Evolutionary conservation across 1,139 yeast genomes (phyloP).

Genomic region (Wickerhamomyces sp.): DNA sequence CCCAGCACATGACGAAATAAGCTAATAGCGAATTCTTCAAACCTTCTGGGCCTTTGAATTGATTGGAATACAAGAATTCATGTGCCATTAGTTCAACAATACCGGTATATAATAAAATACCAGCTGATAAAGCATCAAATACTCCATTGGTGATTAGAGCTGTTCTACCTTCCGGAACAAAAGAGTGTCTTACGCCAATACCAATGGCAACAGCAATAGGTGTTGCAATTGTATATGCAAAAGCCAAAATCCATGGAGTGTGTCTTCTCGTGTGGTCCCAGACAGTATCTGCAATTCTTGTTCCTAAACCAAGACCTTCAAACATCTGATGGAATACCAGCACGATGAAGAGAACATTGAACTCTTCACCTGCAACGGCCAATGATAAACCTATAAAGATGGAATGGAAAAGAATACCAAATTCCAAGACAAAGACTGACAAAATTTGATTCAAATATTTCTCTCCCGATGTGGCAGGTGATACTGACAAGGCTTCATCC

Average conservation of each 20-base stretch:
- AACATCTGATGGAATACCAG: constrained; percentile 87
- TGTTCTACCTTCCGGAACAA: constrained; percentile 58
- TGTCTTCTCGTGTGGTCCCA: constrained; percentile 44
- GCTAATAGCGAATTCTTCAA: constrained; percentile 30
- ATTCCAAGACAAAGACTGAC: constrained; percentile 63
- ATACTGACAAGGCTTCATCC: constrained; percentile 39
- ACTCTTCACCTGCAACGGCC: constrained; percentile 74
- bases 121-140: constrained; percentile 80
- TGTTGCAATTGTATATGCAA: constrained; percentile 66
- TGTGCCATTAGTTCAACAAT: constrained; percentile 85
- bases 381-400: constrained; percentile 72
- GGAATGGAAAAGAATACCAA: constrained; percentile 79
- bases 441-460: constrained; percentile 34
- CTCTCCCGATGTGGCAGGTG: constrained; percentile 8
- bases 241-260: constrained; percentile 58
- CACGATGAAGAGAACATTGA: constrained; percentile 70
- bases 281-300: constrained; percentile 68
- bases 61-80: constrained; percentile 70
- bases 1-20: constrained; percentile 46
- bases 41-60: constrained; percentile 38
- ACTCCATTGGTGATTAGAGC: constrained; percentile 72
- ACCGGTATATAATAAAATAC: constrained; percentile 81
- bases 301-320: constrained; percentile 90
- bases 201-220: constrained; percentile 87
- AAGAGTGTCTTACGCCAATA: constrained; percentile 68